phyloP scores from a whole-genome alignment of 192 early-diverging fungal genomes.

The Coemansia guatemalensis region DNA sequence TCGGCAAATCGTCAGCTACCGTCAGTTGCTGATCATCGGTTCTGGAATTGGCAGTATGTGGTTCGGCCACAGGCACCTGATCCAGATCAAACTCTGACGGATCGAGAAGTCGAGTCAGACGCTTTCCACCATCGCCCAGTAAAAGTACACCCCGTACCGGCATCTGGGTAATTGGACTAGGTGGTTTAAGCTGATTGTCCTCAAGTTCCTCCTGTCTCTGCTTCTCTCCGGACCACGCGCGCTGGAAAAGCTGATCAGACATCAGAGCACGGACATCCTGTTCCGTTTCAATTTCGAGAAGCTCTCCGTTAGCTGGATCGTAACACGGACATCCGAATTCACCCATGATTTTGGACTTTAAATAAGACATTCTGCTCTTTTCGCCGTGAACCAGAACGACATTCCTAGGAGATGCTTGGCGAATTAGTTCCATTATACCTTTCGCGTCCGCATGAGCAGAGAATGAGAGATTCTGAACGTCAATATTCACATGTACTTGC shows the following conservation, averaged over 20 bases:
- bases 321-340: slow-evolving; percentile 84
- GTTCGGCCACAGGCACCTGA: slow-evolving; percentile 14
- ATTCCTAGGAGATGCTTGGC: slow-evolving; percentile 83
- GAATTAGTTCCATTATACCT: slow-evolving; percentile 94
- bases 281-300: slow-evolving; percentile 67
- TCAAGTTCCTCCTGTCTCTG: slow-evolving; percentile 7
- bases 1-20: neutral
- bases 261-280: slow-evolving; percentile 63
- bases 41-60: neutral
- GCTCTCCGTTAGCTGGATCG: slow-evolving; percentile 85
- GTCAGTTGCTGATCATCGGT: neutral
- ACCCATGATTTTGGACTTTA: slow-evolving; percentile 77
- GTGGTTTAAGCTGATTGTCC: slow-evolving; percentile 7
- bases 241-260: slow-evolving; percentile 42
- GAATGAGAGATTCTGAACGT: slow-evolving; percentile 93
- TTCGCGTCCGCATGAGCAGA: slow-evolving; percentile 97
- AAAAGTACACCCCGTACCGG: slow-evolving; percentile 47
- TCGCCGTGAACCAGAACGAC: slow-evolving; percentile 96
- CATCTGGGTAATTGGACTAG: slow-evolving; percentile 30
- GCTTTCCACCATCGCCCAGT: slow-evolving; percentile 33
- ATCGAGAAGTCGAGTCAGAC: slow-evolving; percentile 35
- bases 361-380: slow-evolving; percentile 79
- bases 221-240: slow-evolving; percentile 45
- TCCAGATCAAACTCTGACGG: slow-evolving; percentile 48
- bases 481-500: slow-evolving; percentile 78